phyloP scores from a whole-genome alignment of 2,329 filamentous ascomycete genomes.

The Trichoderma gracile region DNA sequence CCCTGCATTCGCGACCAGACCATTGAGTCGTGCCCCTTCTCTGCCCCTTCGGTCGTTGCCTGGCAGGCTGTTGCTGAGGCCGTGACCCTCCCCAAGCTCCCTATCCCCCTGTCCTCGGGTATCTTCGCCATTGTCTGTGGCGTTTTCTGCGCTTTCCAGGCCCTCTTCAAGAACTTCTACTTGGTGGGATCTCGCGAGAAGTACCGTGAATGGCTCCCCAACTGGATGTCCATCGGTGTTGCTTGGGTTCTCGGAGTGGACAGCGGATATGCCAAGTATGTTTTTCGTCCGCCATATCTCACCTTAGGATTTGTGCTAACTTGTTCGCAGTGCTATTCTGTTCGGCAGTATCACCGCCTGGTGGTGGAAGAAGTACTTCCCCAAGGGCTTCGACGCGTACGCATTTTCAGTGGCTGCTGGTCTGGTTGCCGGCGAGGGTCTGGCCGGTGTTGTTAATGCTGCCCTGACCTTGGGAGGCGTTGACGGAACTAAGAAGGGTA shows the following conservation, averaged over 20 bases:
- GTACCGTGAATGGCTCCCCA: slow-evolving; percentile 59
- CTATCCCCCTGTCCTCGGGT: slow-evolving; percentile 55
- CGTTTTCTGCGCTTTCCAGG: slow-evolving; percentile 51
- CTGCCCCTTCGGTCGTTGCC: slow-evolving; percentile 62
- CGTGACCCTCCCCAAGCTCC: slow-evolving; percentile 57
- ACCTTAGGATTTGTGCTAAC: neutral
- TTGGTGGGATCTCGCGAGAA: slow-evolving; percentile 54
- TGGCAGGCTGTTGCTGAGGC: slow-evolving; percentile 66
- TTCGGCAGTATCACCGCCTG: slow-evolving; percentile 56
- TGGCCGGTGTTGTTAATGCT: slow-evolving; percentile 63
- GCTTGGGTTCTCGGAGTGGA: slow-evolving; percentile 60
- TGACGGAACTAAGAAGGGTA: slow-evolving; percentile 32
- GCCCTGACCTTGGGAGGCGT: slow-evolving; percentile 43
- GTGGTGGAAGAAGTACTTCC: slow-evolving; percentile 56
- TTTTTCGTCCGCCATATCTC: too few species aligned
- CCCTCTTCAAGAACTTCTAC: slow-evolving; percentile 55
- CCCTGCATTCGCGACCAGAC: slow-evolving; percentile 62
- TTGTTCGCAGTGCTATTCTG: slow-evolving; percentile 47
- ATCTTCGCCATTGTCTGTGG: slow-evolving; percentile 60
- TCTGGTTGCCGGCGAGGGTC: slow-evolving; percentile 63
- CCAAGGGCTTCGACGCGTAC: slow-evolving; percentile 54
- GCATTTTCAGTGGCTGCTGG: slow-evolving; percentile 62
- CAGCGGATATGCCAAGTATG: slow-evolving; percentile 47
- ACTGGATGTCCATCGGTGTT: slow-evolving; percentile 63
- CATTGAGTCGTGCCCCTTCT: slow-evolving; percentile 53